Base-by-base conservation (phyloP, 1,284 basidiomycete species). In the Xerocomus nothofagi region DNA sequence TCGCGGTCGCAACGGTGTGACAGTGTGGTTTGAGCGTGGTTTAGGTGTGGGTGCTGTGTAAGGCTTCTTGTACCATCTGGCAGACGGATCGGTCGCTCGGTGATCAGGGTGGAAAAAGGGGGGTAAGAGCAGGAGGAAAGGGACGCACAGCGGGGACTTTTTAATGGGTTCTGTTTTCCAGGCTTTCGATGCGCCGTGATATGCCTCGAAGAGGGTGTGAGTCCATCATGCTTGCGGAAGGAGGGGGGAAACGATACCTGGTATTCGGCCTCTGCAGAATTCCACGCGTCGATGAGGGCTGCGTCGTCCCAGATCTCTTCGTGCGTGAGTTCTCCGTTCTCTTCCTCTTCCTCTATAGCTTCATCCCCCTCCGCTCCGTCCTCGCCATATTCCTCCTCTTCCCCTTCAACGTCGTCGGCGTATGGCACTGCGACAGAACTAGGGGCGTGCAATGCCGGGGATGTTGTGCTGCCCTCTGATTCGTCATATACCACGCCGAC, bases 221-320 rank as follows among this genome's bases (percentile, higher is more conserved):
- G 51, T 12, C n/a, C n/a, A n/a, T n/a, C n/a, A n/a, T n/a, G n/a
- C n/a, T n/a, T n/a, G n/a, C n/a, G n/a, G n/a, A n/a, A n/a, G n/a
- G n/a, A 66, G 15, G 27, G 21, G 33, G 14, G 3, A 24, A 37
- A 26, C 32, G 7, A 2, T 55, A 82, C 82, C 71, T 86, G 77
- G 56, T 90, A 91, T 62, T 91, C 88, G 49, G 86, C 86, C 55
- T 76, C 80, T 17, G 88, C 88, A 51, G 88, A 82, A 63, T 90
- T 78, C 88, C 88, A 91, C 20, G 88, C 88, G 46, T 85, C 76
- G 37, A 91, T 79, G 50, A 91, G 76, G 4, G 85, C 87, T 34
- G 86, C 85, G 62, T 91, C 88, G 57, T 91, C 88, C 88, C 88
- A 91, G 33, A 89, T 81, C 60, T 91, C 88, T 43, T 82, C 78